Base-by-base conservation (phyloP, 805 yeast species). In the Kluyveromyces aestuarii region DNA sequence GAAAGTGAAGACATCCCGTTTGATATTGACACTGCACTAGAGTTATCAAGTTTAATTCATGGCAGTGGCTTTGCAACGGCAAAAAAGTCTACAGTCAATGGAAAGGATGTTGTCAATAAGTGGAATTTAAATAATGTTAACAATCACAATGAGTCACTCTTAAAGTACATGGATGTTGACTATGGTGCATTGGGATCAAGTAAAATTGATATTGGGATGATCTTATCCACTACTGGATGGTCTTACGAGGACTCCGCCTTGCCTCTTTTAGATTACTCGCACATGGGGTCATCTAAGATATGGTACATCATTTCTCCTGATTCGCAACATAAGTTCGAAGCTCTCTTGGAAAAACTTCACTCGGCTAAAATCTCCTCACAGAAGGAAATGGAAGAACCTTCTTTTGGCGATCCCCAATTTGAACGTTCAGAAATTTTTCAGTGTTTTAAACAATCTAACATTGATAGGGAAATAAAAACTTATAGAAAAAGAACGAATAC, bases 281-380 rank as follows among this genome's bases (percentile, higher is more conserved):
- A 79, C 52, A 54, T 70, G 44, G 90, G 89, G 2, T 75, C 76
- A 7, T 57, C 70, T 13, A 77, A 74, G 56, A 56, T 76, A 17
- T 81, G 87, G 86, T 81, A 79, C 52, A 73, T 81, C 48, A 71
- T 84, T n/a, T 76, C 83, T 0, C 82, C 81, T 14, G 67, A 69
- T 55, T 78, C 77, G 46, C 72, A 73, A 47, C 72, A 62, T 2
- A 74, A 73, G 48, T 82, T 76, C 57, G 87, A 83, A 56, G 45
- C 50, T 2, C 58, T 77, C 14, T 40, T 74, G 67, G 50, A 63
- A 66, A 9, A 62, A 70, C 36, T 79, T 81, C 6, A 87, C 88
- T 0, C 50, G 13, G 39, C 43, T 21, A 6, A 21, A 21, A 21
- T 21, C 6, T 21, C 25, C 3, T 21, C 25, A 6, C 25, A 21